These are phyloP conservation scores for Brassica carinata DNA, from an alignment of 345 rosid genomes.

Conservation along the genomic window DNA sequence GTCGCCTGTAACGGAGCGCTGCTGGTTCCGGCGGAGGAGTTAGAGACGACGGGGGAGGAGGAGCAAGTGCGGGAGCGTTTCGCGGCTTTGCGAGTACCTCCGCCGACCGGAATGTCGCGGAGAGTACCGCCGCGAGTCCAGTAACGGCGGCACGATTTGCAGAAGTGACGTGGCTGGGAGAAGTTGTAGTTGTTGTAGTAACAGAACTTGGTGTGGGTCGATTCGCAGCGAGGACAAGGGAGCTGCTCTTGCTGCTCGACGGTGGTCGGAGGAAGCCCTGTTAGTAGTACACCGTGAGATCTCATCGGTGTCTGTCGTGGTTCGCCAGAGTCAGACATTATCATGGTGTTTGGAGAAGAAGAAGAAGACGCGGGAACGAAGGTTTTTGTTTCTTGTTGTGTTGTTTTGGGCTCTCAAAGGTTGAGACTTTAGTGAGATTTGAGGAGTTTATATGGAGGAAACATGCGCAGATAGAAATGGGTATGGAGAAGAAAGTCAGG, in stretches of 20 bases:
- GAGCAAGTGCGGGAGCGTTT: constrained; percentile 67
- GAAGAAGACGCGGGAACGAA: constrained; percentile 15
- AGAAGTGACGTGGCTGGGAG: constrained; percentile 98
- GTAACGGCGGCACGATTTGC: constrained; percentile 95
- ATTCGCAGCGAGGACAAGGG: constrained; percentile 92
- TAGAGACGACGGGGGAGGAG: constrained; percentile 35
- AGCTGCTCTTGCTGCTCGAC: constrained; percentile 77
- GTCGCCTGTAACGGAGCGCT: constrained; percentile 48
- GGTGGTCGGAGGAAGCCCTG: constrained; percentile 30
- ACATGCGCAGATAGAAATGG: constrained; percentile 39
- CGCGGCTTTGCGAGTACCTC: constrained; percentile 79
- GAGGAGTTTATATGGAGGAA: constrained; percentile 21
- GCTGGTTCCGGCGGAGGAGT: constrained; percentile 13
- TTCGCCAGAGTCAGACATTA: constrained; percentile 57
- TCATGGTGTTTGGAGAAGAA: not conserved
- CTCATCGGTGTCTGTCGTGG: constrained; percentile 39
- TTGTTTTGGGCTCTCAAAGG: constrained; percentile 4
- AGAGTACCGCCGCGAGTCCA: constrained; percentile 96
- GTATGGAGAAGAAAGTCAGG: constrained; percentile 38
- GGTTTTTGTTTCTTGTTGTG: not conserved
- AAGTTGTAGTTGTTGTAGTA: constrained; percentile 97
- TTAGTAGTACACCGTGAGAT: constrained; percentile 35
- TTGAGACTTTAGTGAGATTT: constrained; percentile 22
- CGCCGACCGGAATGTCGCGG: constrained; percentile 87
- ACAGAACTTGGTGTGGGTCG: constrained; percentile 89